Evolutionary conservation across 345 rosid genomes (phyloP).

Genomic region (Nephelium lappaceum): DNA sequence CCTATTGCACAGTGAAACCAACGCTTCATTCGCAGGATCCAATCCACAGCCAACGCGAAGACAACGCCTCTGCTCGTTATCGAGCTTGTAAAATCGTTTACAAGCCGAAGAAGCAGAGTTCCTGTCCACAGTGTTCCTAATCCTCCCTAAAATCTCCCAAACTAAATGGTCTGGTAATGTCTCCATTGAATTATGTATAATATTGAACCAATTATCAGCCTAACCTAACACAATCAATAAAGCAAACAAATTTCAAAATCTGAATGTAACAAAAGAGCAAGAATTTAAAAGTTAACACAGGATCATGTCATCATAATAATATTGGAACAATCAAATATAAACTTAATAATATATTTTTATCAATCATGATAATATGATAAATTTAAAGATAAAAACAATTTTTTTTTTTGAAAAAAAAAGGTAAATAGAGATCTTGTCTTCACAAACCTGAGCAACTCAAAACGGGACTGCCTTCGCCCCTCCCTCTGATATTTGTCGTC

Average conservation of each 20-base stretch:
- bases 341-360: too few species aligned
- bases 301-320: not conserved
- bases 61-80: conserved; percentile 59
- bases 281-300: not conserved
- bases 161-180: conserved; percentile 74
- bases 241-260: not conserved
- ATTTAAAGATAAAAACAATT: not conserved
- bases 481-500: not conserved
- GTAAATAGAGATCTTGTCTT: not conserved
- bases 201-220: not conserved
- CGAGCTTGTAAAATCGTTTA: conserved; percentile 58
- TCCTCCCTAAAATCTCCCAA: conserved; percentile 68
- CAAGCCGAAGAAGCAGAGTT: conserved; percentile 69
- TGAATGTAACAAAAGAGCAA: not conserved
- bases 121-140: conserved; percentile 57
- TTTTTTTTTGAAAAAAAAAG: too few species aligned
- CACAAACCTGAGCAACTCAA: not conserved
- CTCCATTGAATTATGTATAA: conserved; percentile 44
- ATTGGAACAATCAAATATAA: not conserved
- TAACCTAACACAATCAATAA: not conserved
- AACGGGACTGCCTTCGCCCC: not conserved
- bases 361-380: too few species aligned
- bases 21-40: conserved; percentile 70
- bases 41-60: conserved; percentile 85
- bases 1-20: conserved; percentile 70